Conservation (phyloP, 2,329 filamentous ascomycete species). For the Aspergillus sp. region DNA sequence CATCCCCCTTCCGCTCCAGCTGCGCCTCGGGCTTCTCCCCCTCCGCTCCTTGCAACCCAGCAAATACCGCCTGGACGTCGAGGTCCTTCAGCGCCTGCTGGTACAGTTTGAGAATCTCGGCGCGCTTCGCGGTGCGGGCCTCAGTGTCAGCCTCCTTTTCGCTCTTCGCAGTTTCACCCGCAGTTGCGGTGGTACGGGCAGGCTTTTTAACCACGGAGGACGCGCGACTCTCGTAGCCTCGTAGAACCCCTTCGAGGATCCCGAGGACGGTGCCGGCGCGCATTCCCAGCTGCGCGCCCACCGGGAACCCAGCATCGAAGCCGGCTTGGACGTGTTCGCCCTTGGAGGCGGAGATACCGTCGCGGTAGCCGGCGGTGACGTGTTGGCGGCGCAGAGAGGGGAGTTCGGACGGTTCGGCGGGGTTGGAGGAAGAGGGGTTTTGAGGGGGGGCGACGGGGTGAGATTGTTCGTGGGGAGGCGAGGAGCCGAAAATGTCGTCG, state of each 20-base stretch:
- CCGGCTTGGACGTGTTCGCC: slow-evolving; percentile 73
- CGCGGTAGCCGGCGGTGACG: slow-evolving; percentile 82
- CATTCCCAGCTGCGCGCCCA: slow-evolving; percentile 78
- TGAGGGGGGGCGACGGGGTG: background rate
- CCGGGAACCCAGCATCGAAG: slow-evolving; percentile 85
- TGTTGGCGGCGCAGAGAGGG: slow-evolving; percentile 72
- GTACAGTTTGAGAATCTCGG: slow-evolving; percentile 32
- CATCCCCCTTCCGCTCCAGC: slow-evolving; percentile 28
- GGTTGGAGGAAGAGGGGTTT: background rate
- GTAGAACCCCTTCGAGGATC: slow-evolving; percentile 67
- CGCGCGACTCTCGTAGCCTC: slow-evolving; percentile 27
- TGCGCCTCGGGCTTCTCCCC: slow-evolving; percentile 27
- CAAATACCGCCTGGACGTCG: slow-evolving; percentile 62
- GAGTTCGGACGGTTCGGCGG: slow-evolving; percentile 62
- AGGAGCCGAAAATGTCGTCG: slow-evolving; percentile 44
- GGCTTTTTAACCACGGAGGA: slow-evolving; percentile 27
- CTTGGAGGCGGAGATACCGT: slow-evolving; percentile 78
- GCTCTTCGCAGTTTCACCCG: background rate
- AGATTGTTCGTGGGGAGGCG: slow-evolving; percentile 23
- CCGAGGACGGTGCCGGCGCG: slow-evolving; percentile 73
- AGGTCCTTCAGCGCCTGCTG: slow-evolving; percentile 57
- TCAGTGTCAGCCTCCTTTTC: slow-evolving; percentile 2
- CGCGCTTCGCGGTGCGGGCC: slow-evolving; percentile 37
- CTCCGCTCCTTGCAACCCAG: slow-evolving; percentile 22
- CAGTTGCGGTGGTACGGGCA: slow-evolving; percentile 8